phyloP scores from a whole-genome alignment of 805 yeast species.

The Candida andamanensis region DNA sequence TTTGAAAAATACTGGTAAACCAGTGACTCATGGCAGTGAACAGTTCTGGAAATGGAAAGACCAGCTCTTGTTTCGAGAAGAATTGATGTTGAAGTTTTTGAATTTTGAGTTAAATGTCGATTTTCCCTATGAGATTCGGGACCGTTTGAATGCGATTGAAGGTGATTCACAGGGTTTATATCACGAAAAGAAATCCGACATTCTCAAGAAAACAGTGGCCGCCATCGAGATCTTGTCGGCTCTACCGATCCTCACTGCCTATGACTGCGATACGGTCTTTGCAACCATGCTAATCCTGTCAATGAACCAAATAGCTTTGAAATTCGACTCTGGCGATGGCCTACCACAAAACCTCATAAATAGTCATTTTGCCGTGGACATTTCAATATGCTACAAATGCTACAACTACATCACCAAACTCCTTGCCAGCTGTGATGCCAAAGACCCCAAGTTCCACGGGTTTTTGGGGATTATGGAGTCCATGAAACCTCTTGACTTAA shows the following conservation, averaged over 20 bases:
- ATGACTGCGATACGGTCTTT: constrained; percentile 28
- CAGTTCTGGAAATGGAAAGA: constrained; percentile 43
- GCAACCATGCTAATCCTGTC: constrained; percentile 23
- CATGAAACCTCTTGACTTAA: not conserved
- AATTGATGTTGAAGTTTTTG: constrained; percentile 31
- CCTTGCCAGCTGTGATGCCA: not conserved
- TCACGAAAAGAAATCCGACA: constrained; percentile 14
- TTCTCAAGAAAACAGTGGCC: constrained; percentile 24
- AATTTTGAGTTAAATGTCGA: constrained; percentile 36
- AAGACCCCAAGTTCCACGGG: not conserved
- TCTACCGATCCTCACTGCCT: constrained; percentile 33
- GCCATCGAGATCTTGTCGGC: constrained; percentile 35
- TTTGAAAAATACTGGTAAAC: constrained; percentile 26
- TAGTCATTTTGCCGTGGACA: not conserved
- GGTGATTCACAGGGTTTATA: constrained; percentile 5
- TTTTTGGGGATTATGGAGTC: not conserved
- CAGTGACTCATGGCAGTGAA: constrained; percentile 35
- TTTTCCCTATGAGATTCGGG: constrained; percentile 35
- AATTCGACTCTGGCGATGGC: no score
- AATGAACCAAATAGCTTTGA: no score
- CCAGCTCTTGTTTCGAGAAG: constrained; percentile 39
- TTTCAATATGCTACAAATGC: not conserved
- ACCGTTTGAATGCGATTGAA: constrained; percentile 10
- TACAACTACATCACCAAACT: constrained; percentile 1
- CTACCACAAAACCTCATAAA: not conserved